phyloP scores from a whole-genome alignment of 495 filamentous ascomycete genomes.

The Echria macrotheca region DNA sequence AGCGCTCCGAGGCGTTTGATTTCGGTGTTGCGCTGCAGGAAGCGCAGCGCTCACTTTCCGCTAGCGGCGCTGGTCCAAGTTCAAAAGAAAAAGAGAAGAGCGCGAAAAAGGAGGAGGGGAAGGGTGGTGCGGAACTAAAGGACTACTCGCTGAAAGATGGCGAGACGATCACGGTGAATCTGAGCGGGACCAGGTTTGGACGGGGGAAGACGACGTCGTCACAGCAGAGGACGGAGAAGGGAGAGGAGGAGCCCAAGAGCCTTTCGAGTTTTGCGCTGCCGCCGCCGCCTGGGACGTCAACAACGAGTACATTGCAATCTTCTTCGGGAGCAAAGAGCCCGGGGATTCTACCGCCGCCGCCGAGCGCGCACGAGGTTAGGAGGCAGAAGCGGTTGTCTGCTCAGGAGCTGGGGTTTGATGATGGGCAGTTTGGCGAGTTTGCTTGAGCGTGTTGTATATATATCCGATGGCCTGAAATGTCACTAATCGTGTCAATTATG shows the following conservation, averaged over 20 bases:
- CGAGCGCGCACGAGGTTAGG: constrained; percentile 51
- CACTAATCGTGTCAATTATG: no score
- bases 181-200: constrained; percentile 50
- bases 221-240: constrained; percentile 14
- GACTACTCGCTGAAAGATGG: constrained; percentile 80
- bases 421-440: constrained; percentile 64
- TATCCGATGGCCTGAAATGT: no score
- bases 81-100: constrained; percentile 17
- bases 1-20: constrained; percentile 75
- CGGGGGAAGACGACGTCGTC: constrained; percentile 24
- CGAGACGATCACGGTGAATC: constrained; percentile 75
- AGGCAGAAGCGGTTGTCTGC: constrained; percentile 45
- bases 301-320: no score
- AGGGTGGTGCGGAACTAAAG: constrained; percentile 48
- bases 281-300: constrained; percentile 41
- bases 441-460: constrained; percentile 30
- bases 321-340: constrained; percentile 5
- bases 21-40: constrained; percentile 77
- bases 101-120: constrained; percentile 20
- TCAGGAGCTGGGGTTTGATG: constrained; percentile 57
- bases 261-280: constrained; percentile 48
- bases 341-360: constrained; percentile 51
- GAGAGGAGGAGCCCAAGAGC: constrained; percentile 13
- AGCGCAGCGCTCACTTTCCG: constrained; percentile 48
- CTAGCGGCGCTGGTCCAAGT: constrained; percentile 30